Percentiles rank a stretch among this genome's conserved stretches.
Conservation (phyloP, 2,329 filamentous ascomycete species). For the Ceratocystis ficicola region DNA sequence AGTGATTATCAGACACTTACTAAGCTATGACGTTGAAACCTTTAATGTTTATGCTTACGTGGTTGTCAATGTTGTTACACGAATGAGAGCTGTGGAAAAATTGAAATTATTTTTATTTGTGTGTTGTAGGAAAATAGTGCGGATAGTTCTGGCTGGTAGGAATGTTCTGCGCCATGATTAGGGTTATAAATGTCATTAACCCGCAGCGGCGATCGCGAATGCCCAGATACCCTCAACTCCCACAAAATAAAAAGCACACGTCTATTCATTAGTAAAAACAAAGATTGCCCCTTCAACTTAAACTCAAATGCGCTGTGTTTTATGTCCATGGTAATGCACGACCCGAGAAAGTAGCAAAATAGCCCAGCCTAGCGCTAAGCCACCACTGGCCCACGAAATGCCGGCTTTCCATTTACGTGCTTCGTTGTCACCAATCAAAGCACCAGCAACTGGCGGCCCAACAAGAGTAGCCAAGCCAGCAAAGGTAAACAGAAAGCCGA, state of each 20-base stretch:
- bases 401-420: slow-evolving; percentile 28
- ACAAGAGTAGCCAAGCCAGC: slow-evolving; percentile 37
- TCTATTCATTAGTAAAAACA: neutral
- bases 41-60: neutral
- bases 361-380: slow-evolving; percentile 26
- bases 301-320: neutral
- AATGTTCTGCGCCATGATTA: too few relatives aligned
- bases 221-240: too few relatives aligned
- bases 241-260: neutral
- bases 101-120: too few relatives aligned
- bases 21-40: neutral
- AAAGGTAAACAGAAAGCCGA: slow-evolving; percentile 35
- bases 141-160: too few relatives aligned
- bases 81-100: too few relatives aligned
- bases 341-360: slow-evolving; percentile 25
- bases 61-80: too few relatives aligned
- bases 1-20: too few relatives aligned
- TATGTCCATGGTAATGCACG: slow-evolving; percentile 13
- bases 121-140: too few relatives aligned
- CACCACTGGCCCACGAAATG: slow-evolving; percentile 29
- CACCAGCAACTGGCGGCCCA: slow-evolving; percentile 33
- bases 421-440: slow-evolving; percentile 29
- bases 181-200: too few relatives aligned
- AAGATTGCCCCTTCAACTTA: neutral
- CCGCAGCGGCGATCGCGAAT: too few relatives aligned